Evolutionary conservation across 1,139 yeast genomes (phyloP).

Genomic region (Kodamaea fungicola): DNA sequence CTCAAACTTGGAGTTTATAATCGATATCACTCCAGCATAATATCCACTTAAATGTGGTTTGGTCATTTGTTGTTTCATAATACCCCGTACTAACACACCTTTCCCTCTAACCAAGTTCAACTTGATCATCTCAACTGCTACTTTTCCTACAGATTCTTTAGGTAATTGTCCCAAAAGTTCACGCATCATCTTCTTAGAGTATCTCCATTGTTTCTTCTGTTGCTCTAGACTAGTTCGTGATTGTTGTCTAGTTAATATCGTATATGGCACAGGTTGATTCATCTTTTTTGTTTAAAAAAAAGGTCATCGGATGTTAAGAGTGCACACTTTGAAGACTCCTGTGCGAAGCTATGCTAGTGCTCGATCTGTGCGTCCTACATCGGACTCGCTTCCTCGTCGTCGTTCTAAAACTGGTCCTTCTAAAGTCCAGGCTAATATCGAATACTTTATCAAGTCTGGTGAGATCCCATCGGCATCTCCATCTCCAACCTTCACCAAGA

Average conservation of each 20-base stretch:
- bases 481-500: neutral
- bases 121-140: conserved; percentile 48
- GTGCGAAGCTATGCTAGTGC: too few species aligned
- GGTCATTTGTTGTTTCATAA: conserved; percentile 54
- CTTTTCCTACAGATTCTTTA: conserved; percentile 44
- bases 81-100: conserved; percentile 54
- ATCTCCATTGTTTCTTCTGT: conserved; percentile 57
- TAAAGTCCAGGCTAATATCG: conserved; percentile 24
- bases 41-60: conserved; percentile 41
- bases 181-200: conserved; percentile 45
- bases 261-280: conserved; percentile 5
- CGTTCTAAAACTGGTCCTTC: conserved; percentile 5
- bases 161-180: conserved; percentile 46
- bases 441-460: conserved; percentile 28
- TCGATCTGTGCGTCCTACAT: too few species aligned
- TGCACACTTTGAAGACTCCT: neutral
- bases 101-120: conserved; percentile 56
- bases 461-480: conserved; percentile 14
- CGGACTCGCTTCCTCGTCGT: too few species aligned
- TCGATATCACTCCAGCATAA: conserved; percentile 56
- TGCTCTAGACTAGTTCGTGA: conserved; percentile 18
- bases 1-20: conserved; percentile 68
- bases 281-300: neutral
- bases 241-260: conserved; percentile 12
- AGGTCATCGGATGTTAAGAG: neutral